A percentile compares a stretch with the other conserved stretches of the same genome.
Evolutionary conservation across 257 asterid genomes (phyloP).

Genomic region (Leptodermis oblonga): DNA sequence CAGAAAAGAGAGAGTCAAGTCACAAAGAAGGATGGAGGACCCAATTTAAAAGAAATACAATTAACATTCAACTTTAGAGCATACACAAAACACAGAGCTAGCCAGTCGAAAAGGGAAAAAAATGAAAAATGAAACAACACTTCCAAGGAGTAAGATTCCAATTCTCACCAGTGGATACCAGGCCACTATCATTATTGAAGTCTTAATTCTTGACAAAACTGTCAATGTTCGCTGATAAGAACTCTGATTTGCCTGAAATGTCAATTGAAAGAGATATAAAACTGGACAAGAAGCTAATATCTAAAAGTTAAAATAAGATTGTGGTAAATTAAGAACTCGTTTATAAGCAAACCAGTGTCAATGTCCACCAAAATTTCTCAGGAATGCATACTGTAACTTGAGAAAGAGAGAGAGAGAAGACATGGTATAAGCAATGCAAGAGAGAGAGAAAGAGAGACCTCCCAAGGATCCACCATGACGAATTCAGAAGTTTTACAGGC

Average conservation of each 20-base stretch:
- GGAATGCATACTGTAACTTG: neutral
- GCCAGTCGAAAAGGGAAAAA: neutral
- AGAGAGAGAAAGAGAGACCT: constrained; percentile 41
- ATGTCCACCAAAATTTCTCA: neutral
- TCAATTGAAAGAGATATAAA: neutral
- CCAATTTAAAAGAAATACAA: neutral
- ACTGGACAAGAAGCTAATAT: neutral
- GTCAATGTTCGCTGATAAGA: constrained; percentile 73
- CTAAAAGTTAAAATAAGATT: neutral
- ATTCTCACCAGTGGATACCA: constrained; percentile 44
- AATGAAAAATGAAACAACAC: neutral
- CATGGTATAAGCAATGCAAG: neutral
- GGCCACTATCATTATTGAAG: constrained; percentile 40
- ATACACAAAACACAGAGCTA: neutral
- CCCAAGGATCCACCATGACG: constrained; percentile 91
- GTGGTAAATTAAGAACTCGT: neutral
- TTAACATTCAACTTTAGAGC: neutral
- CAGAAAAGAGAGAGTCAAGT: constrained; percentile 16
- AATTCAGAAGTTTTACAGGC: constrained; percentile 87
- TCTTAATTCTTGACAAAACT: constrained; percentile 63
- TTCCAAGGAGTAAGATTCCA: neutral
- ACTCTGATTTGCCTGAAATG: constrained; percentile 70
- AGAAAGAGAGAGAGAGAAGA: neutral
- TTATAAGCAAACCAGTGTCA: neutral
- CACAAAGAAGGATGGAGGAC: neutral